Conservation (phyloP, 2,329 filamentous ascomycete species). For the Acrocalymma vagum region DNA sequence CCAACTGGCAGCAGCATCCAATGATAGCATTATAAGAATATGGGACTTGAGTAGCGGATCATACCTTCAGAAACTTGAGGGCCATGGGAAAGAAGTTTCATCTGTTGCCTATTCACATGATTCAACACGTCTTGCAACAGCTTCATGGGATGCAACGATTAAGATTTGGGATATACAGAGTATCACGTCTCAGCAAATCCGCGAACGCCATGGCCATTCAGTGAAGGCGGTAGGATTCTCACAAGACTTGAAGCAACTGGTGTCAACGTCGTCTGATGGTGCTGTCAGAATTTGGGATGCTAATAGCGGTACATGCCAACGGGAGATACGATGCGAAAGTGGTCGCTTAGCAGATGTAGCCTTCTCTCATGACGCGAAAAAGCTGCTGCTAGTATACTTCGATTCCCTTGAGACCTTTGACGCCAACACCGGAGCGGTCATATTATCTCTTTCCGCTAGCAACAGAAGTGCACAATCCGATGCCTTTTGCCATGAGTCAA, state of each 20-base stretch:
- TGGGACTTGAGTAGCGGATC: slow-evolving; percentile 23
- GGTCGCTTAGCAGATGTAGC: no score
- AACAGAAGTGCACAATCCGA: no score
- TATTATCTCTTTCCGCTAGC: no score
- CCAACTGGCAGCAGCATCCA: slow-evolving; percentile 12
- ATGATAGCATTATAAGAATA: slow-evolving; percentile 23
- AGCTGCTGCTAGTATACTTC: no score
- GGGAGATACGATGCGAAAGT: no score
- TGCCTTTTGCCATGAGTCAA: no score
- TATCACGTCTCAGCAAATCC: slow-evolving; percentile 2
- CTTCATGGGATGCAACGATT: slow-evolving; percentile 22
- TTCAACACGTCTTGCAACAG: slow-evolving; percentile 21
- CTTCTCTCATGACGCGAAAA: no score
- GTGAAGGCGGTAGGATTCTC: slow-evolving; percentile 12
- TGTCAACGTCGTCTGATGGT: slow-evolving; percentile 4
- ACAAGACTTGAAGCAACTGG: slow-evolving; percentile 17
- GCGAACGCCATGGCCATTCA: slow-evolving; percentile 19
- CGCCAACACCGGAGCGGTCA: no score
- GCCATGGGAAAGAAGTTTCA: slow-evolving; percentile 12
- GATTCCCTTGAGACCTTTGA: no score
- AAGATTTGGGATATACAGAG: slow-evolving; percentile 24
- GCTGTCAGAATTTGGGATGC: slow-evolving; percentile 27
- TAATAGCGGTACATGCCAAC: slow-evolving; percentile 15
- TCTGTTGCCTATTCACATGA: slow-evolving; percentile 27
- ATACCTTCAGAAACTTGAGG: slow-evolving; percentile 23